phyloP scores from a whole-genome alignment of 768 basidiomycete species.

The Naganishia onofrii region DNA sequence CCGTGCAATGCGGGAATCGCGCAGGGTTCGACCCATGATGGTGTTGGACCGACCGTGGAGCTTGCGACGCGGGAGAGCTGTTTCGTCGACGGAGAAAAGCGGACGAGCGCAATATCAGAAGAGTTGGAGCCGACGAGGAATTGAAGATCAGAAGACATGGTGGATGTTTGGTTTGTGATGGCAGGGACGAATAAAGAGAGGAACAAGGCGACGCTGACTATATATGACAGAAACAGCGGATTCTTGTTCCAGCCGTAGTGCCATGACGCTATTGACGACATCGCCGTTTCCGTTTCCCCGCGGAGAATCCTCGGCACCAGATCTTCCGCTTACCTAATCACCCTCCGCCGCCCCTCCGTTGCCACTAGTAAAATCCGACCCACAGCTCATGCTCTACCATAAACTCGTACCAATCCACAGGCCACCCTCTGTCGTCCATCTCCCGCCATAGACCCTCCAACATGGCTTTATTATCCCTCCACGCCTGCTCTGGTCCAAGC shows the following conservation, averaged over 20 bases:
- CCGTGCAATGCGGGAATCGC: conserved; percentile 54
- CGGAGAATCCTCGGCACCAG: neutral
- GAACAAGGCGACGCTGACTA: neutral
- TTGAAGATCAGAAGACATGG: conserved; percentile 39
- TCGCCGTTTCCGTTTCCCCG: conserved; percentile 1
- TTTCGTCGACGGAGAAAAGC: conserved; percentile 60
- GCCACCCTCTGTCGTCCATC: conserved; percentile 21
- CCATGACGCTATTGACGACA: conserved; percentile 2
- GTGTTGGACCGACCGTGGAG: conserved; percentile 50
- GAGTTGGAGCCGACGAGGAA: conserved; percentile 54
- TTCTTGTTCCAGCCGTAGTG: neutral
- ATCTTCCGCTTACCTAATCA: neutral
- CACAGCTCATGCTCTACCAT: conserved; percentile 6
- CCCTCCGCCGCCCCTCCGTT: neutral
- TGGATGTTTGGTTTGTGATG: neutral
- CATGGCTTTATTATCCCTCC: conserved; percentile 12
- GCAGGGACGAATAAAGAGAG: neutral
- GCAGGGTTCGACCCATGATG: conserved; percentile 73
- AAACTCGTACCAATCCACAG: conserved; percentile 24
- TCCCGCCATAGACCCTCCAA: conserved; percentile 18
- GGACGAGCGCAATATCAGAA: conserved; percentile 62
- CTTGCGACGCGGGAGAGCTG: conserved; percentile 55
- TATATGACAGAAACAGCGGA: neutral
- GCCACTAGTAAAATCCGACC: conserved; percentile 12
- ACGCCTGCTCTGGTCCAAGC: conserved; percentile 14